Evolutionary conservation across 2,329 filamentous ascomycete genomes (phyloP), one percentile per base, ranked within the genome.

Genomic region (Teratosphaeria nubilosa): DNA sequence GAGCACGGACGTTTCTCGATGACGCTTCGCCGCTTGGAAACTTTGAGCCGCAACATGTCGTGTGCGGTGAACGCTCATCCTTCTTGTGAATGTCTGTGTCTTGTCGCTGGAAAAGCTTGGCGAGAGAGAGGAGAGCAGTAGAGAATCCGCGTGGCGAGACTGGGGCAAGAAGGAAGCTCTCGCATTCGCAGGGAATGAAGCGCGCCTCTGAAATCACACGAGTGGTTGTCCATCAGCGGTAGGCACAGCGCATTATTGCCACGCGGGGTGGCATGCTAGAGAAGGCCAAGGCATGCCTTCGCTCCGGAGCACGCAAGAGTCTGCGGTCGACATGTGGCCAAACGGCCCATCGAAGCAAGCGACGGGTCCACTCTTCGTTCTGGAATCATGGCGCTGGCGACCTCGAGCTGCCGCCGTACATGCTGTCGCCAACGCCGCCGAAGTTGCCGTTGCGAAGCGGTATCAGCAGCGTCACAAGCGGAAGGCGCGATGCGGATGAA

Each of bases 241-340:
- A 48, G 41, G 41, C 41, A 48, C 41, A 48, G n/a, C 22, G 56
- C 51, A 45, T 30, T 51, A 45, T 54, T 31, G 55, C 55, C 50
- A 56, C 55, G 16, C 27, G 20, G 22, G 9, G 72, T 74, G 75
- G 75, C 69, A 83, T 83, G 81, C 79, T 83, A 70, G 80, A 83
- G 79, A 79, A 78, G 66, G 79, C 79, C 69, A 77, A 77, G 70
- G 75, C 76, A 81, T 83, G 79, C 73, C 77, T 83, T 76, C 75
- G 81, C 75, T 75, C 77, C 72, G 78, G 80, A 76, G 75, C 79
- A 69, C 76, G 78, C 69, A 75, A 77, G 65, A 74, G 80, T 67
- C 68, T 81, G 60, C 76, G 71, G 41, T 48, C 41, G 41, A 48
- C 41, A 70, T 71, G 70, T 59, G 68, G 71, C 52, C 63, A 63